Evolutionary conservation across 2,329 filamentous ascomycete species (phyloP).

Genomic region (Fusarium xyrophilum): DNA sequence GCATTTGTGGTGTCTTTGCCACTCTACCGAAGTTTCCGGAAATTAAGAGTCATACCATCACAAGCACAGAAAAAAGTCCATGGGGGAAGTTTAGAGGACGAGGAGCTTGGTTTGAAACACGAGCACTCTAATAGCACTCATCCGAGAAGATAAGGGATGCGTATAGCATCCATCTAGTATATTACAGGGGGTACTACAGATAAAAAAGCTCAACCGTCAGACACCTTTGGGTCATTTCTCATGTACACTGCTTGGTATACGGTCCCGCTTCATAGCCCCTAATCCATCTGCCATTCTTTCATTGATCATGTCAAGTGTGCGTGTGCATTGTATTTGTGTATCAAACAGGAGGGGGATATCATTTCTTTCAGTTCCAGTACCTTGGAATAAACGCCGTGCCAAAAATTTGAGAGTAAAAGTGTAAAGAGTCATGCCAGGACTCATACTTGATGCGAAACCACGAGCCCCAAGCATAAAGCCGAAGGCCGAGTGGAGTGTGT

Average conservation of each 20-base stretch:
- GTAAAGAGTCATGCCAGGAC: not conserved
- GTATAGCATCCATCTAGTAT: slow-evolving; percentile 29
- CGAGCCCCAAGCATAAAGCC: slow-evolving; percentile 19
- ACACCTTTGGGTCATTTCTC: slow-evolving; percentile 23
- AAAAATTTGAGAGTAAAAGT: slow-evolving; percentile 2
- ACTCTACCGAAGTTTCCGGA: slow-evolving; percentile 27
- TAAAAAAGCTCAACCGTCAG: slow-evolving; percentile 5
- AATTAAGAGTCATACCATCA: slow-evolving; percentile 11
- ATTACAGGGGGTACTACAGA: slow-evolving; percentile 36
- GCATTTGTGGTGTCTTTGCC: slow-evolving; percentile 16
- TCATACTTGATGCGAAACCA: slow-evolving; percentile 12
- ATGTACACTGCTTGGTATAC: slow-evolving; percentile 19
- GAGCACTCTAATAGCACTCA: not conserved
- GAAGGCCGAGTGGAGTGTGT: slow-evolving; percentile 35
- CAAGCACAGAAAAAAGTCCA: not conserved
- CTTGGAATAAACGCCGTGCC: slow-evolving; percentile 39
- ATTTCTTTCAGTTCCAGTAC: slow-evolving; percentile 39
- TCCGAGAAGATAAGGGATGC: slow-evolving; percentile 4
- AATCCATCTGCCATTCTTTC: slow-evolving; percentile 15
- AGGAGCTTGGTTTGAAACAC: not conserved
- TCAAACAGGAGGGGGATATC: slow-evolving; percentile 41
- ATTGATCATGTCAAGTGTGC: slow-evolving; percentile 18
- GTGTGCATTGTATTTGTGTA: slow-evolving; percentile 24
- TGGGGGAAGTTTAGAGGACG: not conserved
- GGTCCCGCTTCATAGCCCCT: slow-evolving; percentile 3